phyloP scores from a whole-genome alignment of 1,284 basidiomycete species.

The Austroboletus novae-zelandiae region DNA sequence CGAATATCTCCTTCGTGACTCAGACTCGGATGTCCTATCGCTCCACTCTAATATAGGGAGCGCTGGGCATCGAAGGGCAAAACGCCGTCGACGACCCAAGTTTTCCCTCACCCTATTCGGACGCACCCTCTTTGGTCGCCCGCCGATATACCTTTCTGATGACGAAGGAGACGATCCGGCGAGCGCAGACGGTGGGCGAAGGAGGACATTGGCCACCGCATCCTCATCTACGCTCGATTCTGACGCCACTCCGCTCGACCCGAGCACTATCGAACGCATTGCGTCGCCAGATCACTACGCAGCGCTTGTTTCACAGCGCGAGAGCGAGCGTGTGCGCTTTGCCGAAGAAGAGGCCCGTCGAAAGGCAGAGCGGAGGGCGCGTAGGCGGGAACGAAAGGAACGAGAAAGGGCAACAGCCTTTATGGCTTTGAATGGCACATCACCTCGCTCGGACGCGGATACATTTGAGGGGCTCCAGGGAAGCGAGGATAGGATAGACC shows the following conservation, averaged over 20 bases:
- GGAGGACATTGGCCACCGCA: constrained; percentile 26
- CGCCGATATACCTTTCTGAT: constrained; percentile 53
- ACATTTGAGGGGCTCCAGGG: constrained; percentile 63
- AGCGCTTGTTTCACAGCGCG: constrained; percentile 32
- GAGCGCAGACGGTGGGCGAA: constrained; percentile 2
- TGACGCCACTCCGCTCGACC: constrained; percentile 62
- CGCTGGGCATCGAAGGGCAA: constrained; percentile 28
- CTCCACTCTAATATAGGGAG: constrained; percentile 61
- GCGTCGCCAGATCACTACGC: constrained; percentile 35
- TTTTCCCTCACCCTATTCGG: constrained; percentile 62
- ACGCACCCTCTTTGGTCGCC: constrained; percentile 58
- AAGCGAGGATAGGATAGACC: constrained; percentile 27
- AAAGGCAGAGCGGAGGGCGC: constrained; percentile 47
- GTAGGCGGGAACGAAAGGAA: constrained; percentile 46
- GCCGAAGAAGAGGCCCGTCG: constrained; percentile 41
- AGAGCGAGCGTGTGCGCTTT: constrained; percentile 27
- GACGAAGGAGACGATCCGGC: constrained; percentile 39
- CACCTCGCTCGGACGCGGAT: constrained; percentile 20
- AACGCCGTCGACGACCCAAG: constrained; percentile 35
- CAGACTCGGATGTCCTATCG: constrained; percentile 57
- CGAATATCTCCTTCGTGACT: constrained; percentile 51
- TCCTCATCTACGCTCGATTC: constrained; percentile 60
- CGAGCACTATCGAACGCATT: constrained; percentile 49
- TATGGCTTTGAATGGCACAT: constrained; percentile 35
- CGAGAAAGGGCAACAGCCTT: constrained; percentile 41